A percentile compares a stretch with the other conserved stretches of the same genome.
phyloP scores from a whole-genome alignment of 306 rosid species.

The Chamaecrista fasciculata region DNA sequence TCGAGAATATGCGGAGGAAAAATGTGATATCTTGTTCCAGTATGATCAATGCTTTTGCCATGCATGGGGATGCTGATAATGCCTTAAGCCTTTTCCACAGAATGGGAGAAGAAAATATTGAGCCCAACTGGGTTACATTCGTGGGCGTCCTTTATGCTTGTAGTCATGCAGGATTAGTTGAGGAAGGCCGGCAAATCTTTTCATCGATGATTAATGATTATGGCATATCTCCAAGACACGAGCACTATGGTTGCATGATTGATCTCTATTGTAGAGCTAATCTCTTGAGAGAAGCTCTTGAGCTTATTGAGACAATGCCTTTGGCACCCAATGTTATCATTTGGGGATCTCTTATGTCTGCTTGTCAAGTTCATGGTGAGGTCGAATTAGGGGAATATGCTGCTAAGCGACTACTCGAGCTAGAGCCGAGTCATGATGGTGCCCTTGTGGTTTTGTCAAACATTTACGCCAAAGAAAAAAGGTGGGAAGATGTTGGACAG shows the following conservation, averaged over 20 bases:
- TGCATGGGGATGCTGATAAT: constrained; percentile 67
- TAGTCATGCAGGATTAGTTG: constrained; percentile 78
- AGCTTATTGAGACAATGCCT: constrained; percentile 73
- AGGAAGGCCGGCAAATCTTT: constrained; percentile 56
- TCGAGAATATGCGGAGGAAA: constrained; percentile 32
- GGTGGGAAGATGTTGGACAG: constrained; percentile 72
- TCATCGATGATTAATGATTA: constrained; percentile 61
- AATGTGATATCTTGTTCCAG: constrained; percentile 21
- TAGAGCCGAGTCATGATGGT: constrained; percentile 76
- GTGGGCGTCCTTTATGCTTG: constrained; percentile 91
- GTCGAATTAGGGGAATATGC: constrained; percentile 74
- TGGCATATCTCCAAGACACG: constrained; percentile 64
- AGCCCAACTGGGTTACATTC: constrained; percentile 78
- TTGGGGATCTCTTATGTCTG: constrained; percentile 94
- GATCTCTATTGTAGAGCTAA: constrained; percentile 87
- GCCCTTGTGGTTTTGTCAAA: constrained; percentile 81
- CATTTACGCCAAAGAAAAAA: constrained; percentile 69
- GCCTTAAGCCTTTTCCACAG: constrained; percentile 56
- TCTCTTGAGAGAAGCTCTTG: constrained; percentile 67
- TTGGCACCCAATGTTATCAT: constrained; percentile 73
- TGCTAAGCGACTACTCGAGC: constrained; percentile 66
- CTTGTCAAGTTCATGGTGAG: constrained; percentile 69
- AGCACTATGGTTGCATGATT: constrained; percentile 93
- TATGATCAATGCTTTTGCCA: constrained; percentile 76
- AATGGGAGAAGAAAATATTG: constrained; percentile 55